Conservation (phyloP, 768 basidiomycete species). For the Mycena galericulata region DNA sequence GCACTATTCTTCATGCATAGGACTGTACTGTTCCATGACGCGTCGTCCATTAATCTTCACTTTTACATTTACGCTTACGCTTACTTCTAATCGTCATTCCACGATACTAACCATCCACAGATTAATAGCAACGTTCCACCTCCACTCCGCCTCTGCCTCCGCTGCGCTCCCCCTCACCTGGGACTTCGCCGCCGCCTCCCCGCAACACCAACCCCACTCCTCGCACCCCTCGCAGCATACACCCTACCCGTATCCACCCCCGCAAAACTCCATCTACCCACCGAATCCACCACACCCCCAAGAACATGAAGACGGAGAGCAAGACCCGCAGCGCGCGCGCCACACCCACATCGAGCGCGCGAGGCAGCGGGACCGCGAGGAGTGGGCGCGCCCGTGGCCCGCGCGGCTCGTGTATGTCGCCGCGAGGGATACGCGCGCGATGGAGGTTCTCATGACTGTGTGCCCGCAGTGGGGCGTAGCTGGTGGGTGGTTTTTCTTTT, state of each 20-base stretch:
- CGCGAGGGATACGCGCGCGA: constrained; percentile 11
- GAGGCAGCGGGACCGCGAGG: too few relatives aligned
- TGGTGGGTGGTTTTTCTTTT: not conserved
- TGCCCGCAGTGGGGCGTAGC: constrained; percentile 28
- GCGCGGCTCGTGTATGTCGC: constrained; percentile 7
- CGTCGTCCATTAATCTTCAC: too few relatives aligned
- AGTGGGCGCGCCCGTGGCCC: not conserved
- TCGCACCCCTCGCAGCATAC: too few relatives aligned
- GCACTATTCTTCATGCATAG: too few relatives aligned
- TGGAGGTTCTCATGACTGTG: constrained; percentile 24
- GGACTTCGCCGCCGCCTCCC: constrained; percentile 5
- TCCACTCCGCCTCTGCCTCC: not conserved
- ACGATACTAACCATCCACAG: too few relatives aligned
- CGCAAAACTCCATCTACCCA: not conserved
- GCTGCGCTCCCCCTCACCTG: constrained; percentile 10
- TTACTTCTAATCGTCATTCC: too few relatives aligned
- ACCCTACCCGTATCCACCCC: not conserved
- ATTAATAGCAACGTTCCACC: constrained; percentile 23
- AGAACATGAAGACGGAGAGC: too few relatives aligned
- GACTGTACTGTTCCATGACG: too few relatives aligned
- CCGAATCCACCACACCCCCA: too few relatives aligned
- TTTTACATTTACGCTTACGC: too few relatives aligned
- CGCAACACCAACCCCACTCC: too few relatives aligned
- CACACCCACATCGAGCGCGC: not conserved
- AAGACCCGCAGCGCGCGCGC: not conserved